phyloP scores from a whole-genome alignment of 768 basidiomycete species.

The Erythrobasidium yunnanense region DNA sequence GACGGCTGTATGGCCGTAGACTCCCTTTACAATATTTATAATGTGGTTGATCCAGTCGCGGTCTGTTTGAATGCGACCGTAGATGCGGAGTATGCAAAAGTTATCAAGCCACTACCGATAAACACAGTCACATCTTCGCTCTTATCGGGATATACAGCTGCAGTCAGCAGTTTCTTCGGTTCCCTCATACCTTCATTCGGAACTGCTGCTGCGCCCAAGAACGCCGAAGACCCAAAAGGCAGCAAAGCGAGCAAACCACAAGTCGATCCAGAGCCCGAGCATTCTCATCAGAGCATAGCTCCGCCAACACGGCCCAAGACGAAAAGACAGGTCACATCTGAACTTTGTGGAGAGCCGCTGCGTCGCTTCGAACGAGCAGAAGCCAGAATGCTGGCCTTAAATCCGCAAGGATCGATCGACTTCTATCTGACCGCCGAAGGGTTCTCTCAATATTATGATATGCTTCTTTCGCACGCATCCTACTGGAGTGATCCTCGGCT shows the following conservation, averaged over 20 bases:
- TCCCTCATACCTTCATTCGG: constrained; percentile 33
- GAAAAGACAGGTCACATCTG: constrained; percentile 16
- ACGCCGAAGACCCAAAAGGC: constrained; percentile 1
- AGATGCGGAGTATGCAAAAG: constrained; percentile 32
- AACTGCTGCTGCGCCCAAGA: neutral
- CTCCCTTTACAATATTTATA: constrained; percentile 30
- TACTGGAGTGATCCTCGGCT: constrained; percentile 28
- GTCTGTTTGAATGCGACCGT: constrained; percentile 34
- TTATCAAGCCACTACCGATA: constrained; percentile 35
- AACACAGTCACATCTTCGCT: constrained; percentile 31
- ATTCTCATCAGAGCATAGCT: no score
- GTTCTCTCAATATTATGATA: constrained; percentile 27
- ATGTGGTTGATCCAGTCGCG: constrained; percentile 34
- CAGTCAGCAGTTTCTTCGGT: constrained; percentile 29
- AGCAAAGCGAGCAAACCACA: neutral
- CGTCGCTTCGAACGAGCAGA: constrained; percentile 33
- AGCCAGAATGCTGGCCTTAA: constrained; percentile 32
- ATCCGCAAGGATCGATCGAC: constrained; percentile 31
- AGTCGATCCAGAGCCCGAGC: no score
- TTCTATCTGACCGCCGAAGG: constrained; percentile 31
- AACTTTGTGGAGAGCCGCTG: constrained; percentile 26
- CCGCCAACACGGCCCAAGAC: neutral
- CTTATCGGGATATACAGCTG: constrained; percentile 31
- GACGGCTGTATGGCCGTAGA: constrained; percentile 14
- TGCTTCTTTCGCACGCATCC: constrained; percentile 5